These are phyloP conservation scores for Cyclotella sp. DNA, from an alignment of 108 stramenopile genomes.

Conservation along the genomic window DNA sequence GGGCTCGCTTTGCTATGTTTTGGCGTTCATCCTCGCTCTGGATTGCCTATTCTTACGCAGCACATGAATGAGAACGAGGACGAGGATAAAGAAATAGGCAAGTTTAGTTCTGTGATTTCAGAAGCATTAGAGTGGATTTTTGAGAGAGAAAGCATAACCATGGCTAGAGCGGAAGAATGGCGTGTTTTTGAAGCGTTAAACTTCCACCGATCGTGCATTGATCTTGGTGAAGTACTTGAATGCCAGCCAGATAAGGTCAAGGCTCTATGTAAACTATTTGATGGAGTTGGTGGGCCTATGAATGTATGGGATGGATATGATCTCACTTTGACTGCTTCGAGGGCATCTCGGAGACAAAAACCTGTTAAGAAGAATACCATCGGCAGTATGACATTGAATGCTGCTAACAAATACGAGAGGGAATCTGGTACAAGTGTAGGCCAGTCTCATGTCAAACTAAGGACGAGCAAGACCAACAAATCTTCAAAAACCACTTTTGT, in stretches of 20 bases:
- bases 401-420: neutral
- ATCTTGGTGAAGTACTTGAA: constrained; percentile 70
- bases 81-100: constrained; percentile 9
- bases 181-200: constrained; percentile 53
- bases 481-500: too few species aligned
- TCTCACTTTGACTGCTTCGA: constrained; percentile 22
- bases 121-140: constrained; percentile 22
- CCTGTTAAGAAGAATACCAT: neutral
- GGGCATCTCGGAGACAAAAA: constrained; percentile 14
- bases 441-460: too few species aligned
- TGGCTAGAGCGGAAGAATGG: constrained; percentile 8
- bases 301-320: constrained; percentile 55
- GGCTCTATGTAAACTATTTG: constrained; percentile 62
- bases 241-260: constrained; percentile 63
- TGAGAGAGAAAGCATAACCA: constrained; percentile 19
- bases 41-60: neutral
- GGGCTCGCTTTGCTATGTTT: constrained; percentile 61
- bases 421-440: too few species aligned
- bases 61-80: constrained; percentile 12
- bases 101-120: constrained; percentile 11
- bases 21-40: constrained; percentile 51
- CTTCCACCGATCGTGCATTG: constrained; percentile 52
- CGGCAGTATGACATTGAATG: neutral
- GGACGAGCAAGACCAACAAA: too few species aligned
- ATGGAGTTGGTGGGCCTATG: constrained; percentile 59